Evolutionary conservation across 1,284 basidiomycete species (phyloP), one percentile per base, ranked within the genome.

Genomic region (Boletus semigastroideus): DNA sequence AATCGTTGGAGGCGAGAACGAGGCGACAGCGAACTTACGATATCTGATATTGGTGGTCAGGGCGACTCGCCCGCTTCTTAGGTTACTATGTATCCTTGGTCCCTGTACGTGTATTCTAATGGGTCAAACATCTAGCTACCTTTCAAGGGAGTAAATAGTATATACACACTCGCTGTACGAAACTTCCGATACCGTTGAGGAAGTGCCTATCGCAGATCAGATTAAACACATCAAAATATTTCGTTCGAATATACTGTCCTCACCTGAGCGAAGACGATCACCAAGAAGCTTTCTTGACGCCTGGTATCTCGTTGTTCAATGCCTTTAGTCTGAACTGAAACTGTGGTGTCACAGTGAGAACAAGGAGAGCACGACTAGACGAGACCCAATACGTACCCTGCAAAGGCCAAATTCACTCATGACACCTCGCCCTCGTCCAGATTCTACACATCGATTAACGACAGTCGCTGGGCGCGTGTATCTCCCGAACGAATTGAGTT

Each of bases 221-320:
- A 36, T 60, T 12, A 58, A n/a, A 45, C 11, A n/a, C 7, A 34
- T 17, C 3, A 25, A 25, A 25, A 25, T 25, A n/a, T 10, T 5
- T 22, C 33, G 27, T 25, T 17, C 28, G 5, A 16, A 25, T 5
- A 30, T 12, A 36, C 14, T 5, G 27, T 37, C 13, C 51, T 39
- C 39, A 38, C 37, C 8, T 13, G 42, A 20, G 45, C 10, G 22
- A 30, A 38, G 41, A 19, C 3, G 20, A 48, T 60, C 79, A 94
- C 94, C 94, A 98, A 17, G 89, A 92, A 13, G 92, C 92, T 69
- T 96, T 96, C 53, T 82, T 77, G 31, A 97, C 91, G 17, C 94
- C 94, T 36, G 90, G 86, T 33, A 97, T 71, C 63, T 94, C 84
- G 12, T 89, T 87, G 39, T 76, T 72, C 48, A 91, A 71, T 1